A percentile compares a stretch with the other conserved stretches of the same genome.
These are phyloP conservation scores for Apium graveolens DNA, from an alignment of 129 eudicot species.

Conservation along the genomic window DNA sequence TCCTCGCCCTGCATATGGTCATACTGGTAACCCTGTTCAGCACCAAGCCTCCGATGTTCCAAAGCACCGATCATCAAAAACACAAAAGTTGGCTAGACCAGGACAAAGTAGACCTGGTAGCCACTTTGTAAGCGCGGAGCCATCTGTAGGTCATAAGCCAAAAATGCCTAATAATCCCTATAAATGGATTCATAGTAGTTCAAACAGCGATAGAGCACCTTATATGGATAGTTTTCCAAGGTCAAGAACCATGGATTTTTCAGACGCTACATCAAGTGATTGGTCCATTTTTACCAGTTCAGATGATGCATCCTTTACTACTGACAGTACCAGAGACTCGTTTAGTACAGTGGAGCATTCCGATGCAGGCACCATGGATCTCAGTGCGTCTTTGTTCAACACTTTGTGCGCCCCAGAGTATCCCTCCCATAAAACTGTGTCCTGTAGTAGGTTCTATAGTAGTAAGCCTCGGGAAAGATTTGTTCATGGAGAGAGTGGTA, in stretches of 20 bases:
- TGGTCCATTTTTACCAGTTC: constrained; percentile 91
- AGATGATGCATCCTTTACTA: constrained; percentile 88
- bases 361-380: constrained; percentile 41
- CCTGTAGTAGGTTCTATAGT: constrained; percentile 48
- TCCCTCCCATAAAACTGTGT: constrained; percentile 35
- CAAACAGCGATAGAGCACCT: constrained; percentile 24
- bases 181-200: constrained; percentile 19
- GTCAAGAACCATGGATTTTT: constrained; percentile 40
- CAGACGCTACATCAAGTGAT: constrained; percentile 77
- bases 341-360: constrained; percentile 59
- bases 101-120: constrained; percentile 14
- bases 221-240: neutral
- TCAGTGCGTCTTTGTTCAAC: constrained; percentile 53
- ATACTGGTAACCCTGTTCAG: constrained; percentile 19
- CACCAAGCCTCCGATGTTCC: constrained; percentile 28
- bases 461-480: constrained; percentile 47
- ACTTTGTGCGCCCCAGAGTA: constrained; percentile 36
- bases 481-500: constrained; percentile 38
- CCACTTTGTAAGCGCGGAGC: constrained; percentile 10
- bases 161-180: constrained; percentile 15
- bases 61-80: constrained; percentile 32
- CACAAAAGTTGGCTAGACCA: constrained; percentile 27
- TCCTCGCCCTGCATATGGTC: constrained; percentile 52
- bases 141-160: constrained; percentile 24
- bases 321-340: constrained; percentile 90